Base-by-base conservation (phyloP, 768 basidiomycete genomes). In the Gloeostereum incarnatum region DNA sequence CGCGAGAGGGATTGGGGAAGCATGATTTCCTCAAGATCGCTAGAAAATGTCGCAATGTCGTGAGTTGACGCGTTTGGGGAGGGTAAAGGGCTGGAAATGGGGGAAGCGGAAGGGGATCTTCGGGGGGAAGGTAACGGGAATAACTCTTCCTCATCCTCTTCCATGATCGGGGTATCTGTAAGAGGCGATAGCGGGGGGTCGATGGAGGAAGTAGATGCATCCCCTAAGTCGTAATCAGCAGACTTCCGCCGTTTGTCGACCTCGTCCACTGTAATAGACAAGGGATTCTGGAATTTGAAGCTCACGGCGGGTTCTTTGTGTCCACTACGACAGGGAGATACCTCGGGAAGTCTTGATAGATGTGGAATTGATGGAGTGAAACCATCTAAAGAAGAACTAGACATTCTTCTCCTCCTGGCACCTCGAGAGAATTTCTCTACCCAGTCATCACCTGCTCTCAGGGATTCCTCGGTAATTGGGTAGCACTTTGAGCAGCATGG, bases 401-500 rank as follows among this genome's bases (percentile, higher is more conserved):
- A 43, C 37, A 66, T 74, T 31, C 80, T 65, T n/a, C 75, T 63
- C 44, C 77, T 66, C 20, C 65, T 62, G 3, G 83, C 83, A 5
- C 73, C 76, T 23, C 68, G 67, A 3, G 78, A 68, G 52, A 82
- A 86, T 48, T 62, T 71, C 49, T 75, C 78, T 40, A 71, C 55
- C 78, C 78, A 84, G 1, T 65, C 54, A 16, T 73, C 71, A 22
- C 77, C 80, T 45, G 72, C 60, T 29, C 63, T 53, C 25, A 73
- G 49, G 35, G 65, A 71, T 38, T 73, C 65, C 31, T 86, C 83
- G 2, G 73, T 79, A 42, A 66, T 65, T 24, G 57, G 53, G 27
- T 72, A 66, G 50, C 85, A 88, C 31, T 75, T 69, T 6, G 66
- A 54, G 49, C 85, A 88, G 55, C 85, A 88, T 9, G 75, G 65